phyloP scores from a whole-genome alignment of 169 alveolate species.

The Cryptosporidium canis region DNA sequence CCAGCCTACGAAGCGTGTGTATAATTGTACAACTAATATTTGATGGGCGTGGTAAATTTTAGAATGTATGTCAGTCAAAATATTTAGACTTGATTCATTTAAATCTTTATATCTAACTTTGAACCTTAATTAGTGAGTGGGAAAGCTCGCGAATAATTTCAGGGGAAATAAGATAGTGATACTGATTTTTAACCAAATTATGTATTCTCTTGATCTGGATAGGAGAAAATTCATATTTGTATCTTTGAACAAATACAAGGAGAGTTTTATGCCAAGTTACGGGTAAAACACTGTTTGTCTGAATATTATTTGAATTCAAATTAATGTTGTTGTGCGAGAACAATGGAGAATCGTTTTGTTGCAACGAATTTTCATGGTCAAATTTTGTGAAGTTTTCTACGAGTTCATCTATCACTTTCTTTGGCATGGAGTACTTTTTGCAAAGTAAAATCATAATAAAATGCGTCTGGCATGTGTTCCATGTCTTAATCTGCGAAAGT shows the following conservation, averaged over 20 bases:
- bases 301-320: conserved; percentile 67
- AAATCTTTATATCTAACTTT: not conserved
- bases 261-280: conserved; percentile 94
- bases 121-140: conserved; percentile 43
- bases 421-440: conserved; percentile 92
- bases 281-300: conserved; percentile 84
- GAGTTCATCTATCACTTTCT: conserved; percentile 86
- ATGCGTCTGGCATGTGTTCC: conserved; percentile 88
- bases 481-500: conserved; percentile 86
- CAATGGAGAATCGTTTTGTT: conserved; percentile 74
- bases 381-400: conserved; percentile 84
- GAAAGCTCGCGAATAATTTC: conserved; percentile 78
- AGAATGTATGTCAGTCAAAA: not conserved
- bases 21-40: not conserved
- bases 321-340: conserved; percentile 71
- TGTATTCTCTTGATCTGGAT: conserved; percentile 74
- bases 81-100: not conserved
- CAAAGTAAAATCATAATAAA: conserved; percentile 90
- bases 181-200: conserved; percentile 75
- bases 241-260: conserved; percentile 86
- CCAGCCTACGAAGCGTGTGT: not conserved
- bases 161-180: conserved; percentile 80
- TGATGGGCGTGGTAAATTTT: not conserved
- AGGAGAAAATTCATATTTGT: conserved; percentile 79
- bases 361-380: conserved; percentile 64